phyloP scores from a whole-genome alignment of 139 green algal species.

The Chlamydomonas applanata region DNA sequence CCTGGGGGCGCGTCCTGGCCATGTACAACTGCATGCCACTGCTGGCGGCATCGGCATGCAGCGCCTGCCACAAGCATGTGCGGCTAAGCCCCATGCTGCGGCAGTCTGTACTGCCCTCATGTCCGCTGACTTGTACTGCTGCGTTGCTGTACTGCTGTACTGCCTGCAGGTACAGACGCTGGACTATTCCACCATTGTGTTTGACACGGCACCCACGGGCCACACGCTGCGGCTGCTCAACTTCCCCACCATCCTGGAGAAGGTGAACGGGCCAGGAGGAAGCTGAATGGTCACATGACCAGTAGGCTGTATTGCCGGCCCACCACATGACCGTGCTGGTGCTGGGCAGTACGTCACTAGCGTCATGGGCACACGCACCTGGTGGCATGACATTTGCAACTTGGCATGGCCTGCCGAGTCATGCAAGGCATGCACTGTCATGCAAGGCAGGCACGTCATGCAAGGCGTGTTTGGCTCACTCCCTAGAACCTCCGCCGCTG shows the following conservation, averaged over 20 bases:
- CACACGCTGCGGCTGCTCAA: slow-evolving; percentile 96
- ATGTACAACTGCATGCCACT: too few relatives aligned
- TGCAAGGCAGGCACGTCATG: too few relatives aligned
- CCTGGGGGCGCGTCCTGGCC: background rate
- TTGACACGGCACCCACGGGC: slow-evolving; percentile 92
- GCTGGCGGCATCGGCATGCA: too few relatives aligned
- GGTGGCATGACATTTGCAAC: background rate
- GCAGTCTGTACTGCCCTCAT: background rate
- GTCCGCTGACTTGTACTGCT: too few relatives aligned
- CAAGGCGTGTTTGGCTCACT: too few relatives aligned
- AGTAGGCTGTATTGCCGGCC: too few relatives aligned
- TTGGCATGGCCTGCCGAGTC: background rate
- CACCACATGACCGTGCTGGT: too few relatives aligned
- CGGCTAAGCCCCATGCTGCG: background rate
- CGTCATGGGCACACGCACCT: background rate
- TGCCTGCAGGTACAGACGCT: slow-evolving; percentile 90
- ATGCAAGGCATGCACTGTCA: too few relatives aligned
- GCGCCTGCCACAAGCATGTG: background rate
- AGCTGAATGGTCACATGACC: too few relatives aligned
- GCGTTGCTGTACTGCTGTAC: too few relatives aligned
- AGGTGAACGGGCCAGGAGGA: slow-evolving; percentile 40
- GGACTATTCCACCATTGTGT: slow-evolving; percentile 94
- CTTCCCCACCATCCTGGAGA: slow-evolving; percentile 92
- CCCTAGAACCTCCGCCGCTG: too few relatives aligned
- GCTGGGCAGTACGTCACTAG: too few relatives aligned